phyloP scores from a whole-genome alignment of 2,329 filamentous ascomycete genomes.

The Claviceps paspali region DNA sequence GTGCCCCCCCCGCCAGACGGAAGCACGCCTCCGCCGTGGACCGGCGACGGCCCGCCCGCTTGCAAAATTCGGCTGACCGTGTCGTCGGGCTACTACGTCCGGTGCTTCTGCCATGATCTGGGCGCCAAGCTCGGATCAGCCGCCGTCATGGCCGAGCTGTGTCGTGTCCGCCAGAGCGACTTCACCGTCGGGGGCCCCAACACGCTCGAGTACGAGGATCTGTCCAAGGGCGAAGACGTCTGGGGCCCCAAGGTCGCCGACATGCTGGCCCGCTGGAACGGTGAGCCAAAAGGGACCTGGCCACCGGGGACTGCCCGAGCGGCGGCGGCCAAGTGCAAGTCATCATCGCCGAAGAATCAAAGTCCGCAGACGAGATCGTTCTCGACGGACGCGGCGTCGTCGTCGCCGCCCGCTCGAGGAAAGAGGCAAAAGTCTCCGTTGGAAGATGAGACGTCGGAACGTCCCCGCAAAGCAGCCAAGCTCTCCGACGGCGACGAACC shows the following conservation, averaged over 20 bases:
- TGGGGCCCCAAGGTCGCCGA: conserved; percentile 62
- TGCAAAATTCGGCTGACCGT: conserved; percentile 80
- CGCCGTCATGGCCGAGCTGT: conserved; percentile 72
- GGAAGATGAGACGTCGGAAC: conserved; percentile 10
- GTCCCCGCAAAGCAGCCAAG: conserved; percentile 14
- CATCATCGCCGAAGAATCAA: conserved; percentile 5
- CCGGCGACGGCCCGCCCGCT: conserved; percentile 54
- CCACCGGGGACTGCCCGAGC: conserved; percentile 8
- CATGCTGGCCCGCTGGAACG: conserved; percentile 30
- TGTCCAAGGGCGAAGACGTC: conserved; percentile 59
- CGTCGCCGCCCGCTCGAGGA: conserved; percentile 9
- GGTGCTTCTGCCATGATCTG: conserved; percentile 83
- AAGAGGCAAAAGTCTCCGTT: conserved; percentile 18
- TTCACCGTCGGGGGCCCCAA: conserved; percentile 58
- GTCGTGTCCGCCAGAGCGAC: conserved; percentile 65
- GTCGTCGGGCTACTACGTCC: conserved; percentile 91
- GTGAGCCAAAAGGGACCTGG: conserved; percentile 15
- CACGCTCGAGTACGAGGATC: conserved; percentile 63
- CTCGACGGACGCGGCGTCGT: neutral
- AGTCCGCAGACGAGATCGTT: conserved; percentile 6
- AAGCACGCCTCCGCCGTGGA: conserved; percentile 39
- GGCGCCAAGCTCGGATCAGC: conserved; percentile 69
- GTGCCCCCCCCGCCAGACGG: conserved; percentile 32
- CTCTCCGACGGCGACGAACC: conserved; percentile 5
- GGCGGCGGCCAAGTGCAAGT: conserved; percentile 8